Conservation (phyloP, 2,329 filamentous ascomycete species). For the Claviceps sorghi region DNA sequence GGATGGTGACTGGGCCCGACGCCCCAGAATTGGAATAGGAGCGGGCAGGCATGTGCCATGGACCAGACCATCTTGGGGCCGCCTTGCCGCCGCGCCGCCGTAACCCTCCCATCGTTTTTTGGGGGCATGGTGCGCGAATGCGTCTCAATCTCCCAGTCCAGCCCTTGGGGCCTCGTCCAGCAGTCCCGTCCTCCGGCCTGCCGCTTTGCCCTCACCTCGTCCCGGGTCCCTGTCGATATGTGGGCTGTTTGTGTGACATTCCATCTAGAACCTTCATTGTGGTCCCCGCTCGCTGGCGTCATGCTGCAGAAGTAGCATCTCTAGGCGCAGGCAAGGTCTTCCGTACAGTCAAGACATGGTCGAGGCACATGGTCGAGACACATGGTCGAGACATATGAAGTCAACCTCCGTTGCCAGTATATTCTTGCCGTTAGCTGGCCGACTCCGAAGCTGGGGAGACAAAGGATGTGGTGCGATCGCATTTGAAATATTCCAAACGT, state of each 20-base stretch:
- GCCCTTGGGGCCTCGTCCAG: not conserved
- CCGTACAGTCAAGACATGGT: not conserved
- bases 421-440: not conserved
- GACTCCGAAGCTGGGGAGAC: not conserved
- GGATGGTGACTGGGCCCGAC: not conserved
- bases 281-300: not conserved
- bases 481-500: not conserved
- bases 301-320: not conserved
- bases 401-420: not conserved
- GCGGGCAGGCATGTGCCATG: not conserved
- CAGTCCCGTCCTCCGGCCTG: not conserved
- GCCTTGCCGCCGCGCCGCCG: not conserved
- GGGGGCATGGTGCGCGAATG: not conserved
- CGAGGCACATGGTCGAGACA: not conserved
- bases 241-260: not conserved
- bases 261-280: not conserved
- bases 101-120: not conserved
- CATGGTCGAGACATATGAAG: not conserved
- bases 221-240: not conserved
- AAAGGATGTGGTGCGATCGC: not conserved
- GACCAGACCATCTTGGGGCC: not conserved
- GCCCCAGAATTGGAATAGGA: conserved; percentile 3
- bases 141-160: not conserved
- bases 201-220: not conserved
- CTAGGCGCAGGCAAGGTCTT: not conserved